phyloP scores from a whole-genome alignment of 2,329 filamentous ascomycete species.

The Aspergillus eucalypticola region DNA sequence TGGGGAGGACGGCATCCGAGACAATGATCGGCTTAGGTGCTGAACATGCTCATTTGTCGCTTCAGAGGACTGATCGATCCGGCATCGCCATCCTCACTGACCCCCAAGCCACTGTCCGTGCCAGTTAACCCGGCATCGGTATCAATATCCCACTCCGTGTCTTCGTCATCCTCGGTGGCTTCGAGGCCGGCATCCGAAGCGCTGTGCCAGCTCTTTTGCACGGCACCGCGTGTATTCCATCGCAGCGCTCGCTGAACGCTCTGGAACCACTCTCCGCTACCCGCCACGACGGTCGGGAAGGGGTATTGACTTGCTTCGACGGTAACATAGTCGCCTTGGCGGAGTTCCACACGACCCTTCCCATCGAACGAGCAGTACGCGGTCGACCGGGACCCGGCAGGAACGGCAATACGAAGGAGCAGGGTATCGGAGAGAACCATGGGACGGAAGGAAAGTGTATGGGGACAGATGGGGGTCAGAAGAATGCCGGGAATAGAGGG shows the following conservation, averaged over 20 bases:
- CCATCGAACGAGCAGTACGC: conserved; percentile 98
- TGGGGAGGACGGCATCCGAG: background rate
- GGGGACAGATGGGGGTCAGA: conserved; percentile 94
- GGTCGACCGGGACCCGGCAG: conserved; percentile 79
- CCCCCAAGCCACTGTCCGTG: conserved; percentile 49
- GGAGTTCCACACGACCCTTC: conserved; percentile 90
- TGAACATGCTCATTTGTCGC: conserved; percentile 72
- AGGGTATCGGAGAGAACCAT: conserved; percentile 98
- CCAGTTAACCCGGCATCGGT: conserved; percentile 61
- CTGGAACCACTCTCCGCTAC: conserved; percentile 93
- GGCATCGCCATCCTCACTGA: conserved; percentile 66
- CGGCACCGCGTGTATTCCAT: conserved; percentile 92
- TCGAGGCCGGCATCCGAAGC: conserved; percentile 39
- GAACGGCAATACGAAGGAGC: conserved; percentile 84
- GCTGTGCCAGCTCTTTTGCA: conserved; percentile 79
- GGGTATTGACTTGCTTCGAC: conserved; percentile 95
- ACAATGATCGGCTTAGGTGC: conserved; percentile 48
- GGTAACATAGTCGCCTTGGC: conserved; percentile 91
- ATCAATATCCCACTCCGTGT: conserved; percentile 87
- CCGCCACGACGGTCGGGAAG: conserved; percentile 92
- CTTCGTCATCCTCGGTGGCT: conserved; percentile 52
- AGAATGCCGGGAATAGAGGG: conserved; percentile 96
- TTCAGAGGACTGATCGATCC: conserved; percentile 65
- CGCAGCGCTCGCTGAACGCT: conserved; percentile 87
- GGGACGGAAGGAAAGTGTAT: conserved; percentile 92